phyloP scores from a whole-genome alignment of 441 rosid species.

The Populus hybrid region DNA sequence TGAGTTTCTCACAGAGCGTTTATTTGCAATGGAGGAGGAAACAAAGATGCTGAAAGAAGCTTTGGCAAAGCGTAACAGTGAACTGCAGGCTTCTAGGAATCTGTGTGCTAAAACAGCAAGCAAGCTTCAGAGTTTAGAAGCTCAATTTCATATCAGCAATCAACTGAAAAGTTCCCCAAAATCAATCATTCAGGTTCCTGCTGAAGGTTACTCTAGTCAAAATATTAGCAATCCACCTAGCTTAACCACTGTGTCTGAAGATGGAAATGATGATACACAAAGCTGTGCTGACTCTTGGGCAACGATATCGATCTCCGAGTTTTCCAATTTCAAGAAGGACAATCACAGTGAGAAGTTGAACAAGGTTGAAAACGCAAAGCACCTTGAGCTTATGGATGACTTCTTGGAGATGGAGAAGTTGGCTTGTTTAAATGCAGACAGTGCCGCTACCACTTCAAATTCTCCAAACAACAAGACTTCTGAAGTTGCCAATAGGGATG shows the following conservation, averaged over 20 bases:
- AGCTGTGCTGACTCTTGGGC: constrained; percentile 81
- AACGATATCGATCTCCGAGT: constrained; percentile 50
- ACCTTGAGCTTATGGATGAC: constrained; percentile 92
- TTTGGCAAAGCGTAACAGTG: constrained; percentile 84
- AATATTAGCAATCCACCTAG: constrained; percentile 79
- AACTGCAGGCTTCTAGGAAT: constrained; percentile 85
- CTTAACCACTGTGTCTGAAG: constrained; percentile 82
- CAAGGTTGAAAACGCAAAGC: constrained; percentile 49
- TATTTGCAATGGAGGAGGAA: constrained; percentile 87
- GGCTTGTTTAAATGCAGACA: constrained; percentile 56
- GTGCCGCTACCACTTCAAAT: constrained; percentile 29
- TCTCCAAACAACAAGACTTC: constrained; percentile 39
- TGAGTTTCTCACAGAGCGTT: constrained; percentile 73
- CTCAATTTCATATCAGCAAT: constrained; percentile 41
- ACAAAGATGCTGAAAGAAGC: constrained; percentile 98
- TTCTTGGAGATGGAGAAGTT: constrained; percentile 96
- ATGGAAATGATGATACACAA: constrained; percentile 79
- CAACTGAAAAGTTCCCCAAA: constrained; percentile 57
- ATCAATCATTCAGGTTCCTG: constrained; percentile 43
- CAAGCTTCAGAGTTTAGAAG: constrained; percentile 75
- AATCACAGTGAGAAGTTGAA: constrained; percentile 41
- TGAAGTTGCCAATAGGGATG: constrained; percentile 31
- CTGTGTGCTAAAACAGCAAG: constrained; percentile 75
- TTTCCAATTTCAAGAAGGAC: constrained; percentile 60
- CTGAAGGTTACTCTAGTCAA: constrained; percentile 59